Evolutionary conservation across 1,284 basidiomycete genomes (phyloP).

Genomic region (Rhodotorula sp.): DNA sequence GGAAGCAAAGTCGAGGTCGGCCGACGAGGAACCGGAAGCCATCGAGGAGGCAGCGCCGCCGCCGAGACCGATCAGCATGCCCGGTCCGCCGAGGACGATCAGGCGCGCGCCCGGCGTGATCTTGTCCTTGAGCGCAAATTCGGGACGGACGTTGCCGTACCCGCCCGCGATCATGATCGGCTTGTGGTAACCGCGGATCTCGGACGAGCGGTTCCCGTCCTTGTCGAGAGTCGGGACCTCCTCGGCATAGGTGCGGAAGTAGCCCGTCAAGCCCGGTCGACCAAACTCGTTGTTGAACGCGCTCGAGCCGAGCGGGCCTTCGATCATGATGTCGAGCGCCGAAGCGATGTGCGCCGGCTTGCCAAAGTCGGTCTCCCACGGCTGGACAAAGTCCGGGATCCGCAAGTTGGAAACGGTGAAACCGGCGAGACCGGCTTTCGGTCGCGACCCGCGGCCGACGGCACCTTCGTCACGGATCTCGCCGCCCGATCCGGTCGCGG

Average conservation of each 20-base stretch:
- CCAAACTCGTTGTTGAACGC: constrained; percentile 99
- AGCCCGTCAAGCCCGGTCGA: constrained; percentile 73
- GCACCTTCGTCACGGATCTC: constrained; percentile 98
- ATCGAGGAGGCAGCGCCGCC: constrained; percentile 95
- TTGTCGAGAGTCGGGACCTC: constrained; percentile 50
- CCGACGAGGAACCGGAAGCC: constrained; percentile 80
- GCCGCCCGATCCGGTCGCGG: constrained; percentile 95
- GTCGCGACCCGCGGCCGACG: constrained; percentile 89
- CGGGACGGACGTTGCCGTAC: constrained; percentile 83
- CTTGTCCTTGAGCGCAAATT: constrained; percentile 71
- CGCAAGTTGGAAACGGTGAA: constrained; percentile 94
- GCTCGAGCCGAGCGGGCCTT: constrained; percentile 89
- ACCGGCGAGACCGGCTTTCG: constrained; percentile 91
- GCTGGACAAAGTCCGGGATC: constrained; percentile 81
- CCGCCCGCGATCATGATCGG: constrained; percentile 99
- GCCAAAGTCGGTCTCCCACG: constrained; percentile 91
- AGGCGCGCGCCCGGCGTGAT: constrained; percentile 80
- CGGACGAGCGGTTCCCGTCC: constrained; percentile 50
- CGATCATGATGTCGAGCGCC: constrained; percentile 94
- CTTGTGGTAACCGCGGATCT: constrained; percentile 96
- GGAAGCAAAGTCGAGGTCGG: constrained; percentile 93
- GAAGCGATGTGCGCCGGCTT: constrained; percentile 87
- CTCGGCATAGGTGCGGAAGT: constrained; percentile 87
- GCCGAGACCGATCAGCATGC: constrained; percentile 93
- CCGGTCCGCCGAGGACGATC: constrained; percentile 94